These are phyloP conservation scores for Cenchrus purpureus DNA, from an alignment of 176 grass and related monocot genomes.

Conservation along the genomic window DNA sequence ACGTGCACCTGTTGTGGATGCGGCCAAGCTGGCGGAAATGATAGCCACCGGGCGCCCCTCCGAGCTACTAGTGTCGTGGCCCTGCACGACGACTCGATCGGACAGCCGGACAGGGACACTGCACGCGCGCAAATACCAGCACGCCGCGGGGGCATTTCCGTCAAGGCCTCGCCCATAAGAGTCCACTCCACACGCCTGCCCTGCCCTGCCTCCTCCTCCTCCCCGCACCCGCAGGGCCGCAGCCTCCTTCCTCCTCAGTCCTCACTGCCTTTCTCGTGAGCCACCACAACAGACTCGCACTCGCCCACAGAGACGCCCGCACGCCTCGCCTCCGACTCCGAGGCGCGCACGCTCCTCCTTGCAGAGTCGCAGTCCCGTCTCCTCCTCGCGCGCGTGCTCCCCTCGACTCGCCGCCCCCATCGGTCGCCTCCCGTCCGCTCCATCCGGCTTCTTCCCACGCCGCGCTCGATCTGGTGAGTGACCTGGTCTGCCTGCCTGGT, in stretches of 20 bases:
- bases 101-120: background rate
- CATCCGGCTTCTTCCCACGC: background rate
- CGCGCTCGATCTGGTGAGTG: slow-evolving; percentile 44
- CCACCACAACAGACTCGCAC: background rate
- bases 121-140: slow-evolving; percentile 25
- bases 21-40: slow-evolving; percentile 14
- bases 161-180: slow-evolving; percentile 28
- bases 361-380: background rate
- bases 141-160: slow-evolving; percentile 37
- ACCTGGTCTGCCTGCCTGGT: background rate
- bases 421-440: background rate
- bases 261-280: background rate
- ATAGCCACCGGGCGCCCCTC: background rate
- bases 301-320: background rate
- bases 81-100: background rate
- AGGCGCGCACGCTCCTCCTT: slow-evolving; percentile 30
- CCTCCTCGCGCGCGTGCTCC: background rate
- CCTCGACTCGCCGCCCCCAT: background rate
- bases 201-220: background rate
- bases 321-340: slow-evolving; percentile 14
- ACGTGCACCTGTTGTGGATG: background rate
- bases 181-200: background rate
- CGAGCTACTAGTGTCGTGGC: background rate
- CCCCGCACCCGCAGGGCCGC: too few species aligned
- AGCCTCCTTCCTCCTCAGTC: too few species aligned